Evolutionary conservation across 345 rosid species (phyloP), one percentile per base, ranked within the genome.

Genomic region (Carallia brachiata): DNA sequence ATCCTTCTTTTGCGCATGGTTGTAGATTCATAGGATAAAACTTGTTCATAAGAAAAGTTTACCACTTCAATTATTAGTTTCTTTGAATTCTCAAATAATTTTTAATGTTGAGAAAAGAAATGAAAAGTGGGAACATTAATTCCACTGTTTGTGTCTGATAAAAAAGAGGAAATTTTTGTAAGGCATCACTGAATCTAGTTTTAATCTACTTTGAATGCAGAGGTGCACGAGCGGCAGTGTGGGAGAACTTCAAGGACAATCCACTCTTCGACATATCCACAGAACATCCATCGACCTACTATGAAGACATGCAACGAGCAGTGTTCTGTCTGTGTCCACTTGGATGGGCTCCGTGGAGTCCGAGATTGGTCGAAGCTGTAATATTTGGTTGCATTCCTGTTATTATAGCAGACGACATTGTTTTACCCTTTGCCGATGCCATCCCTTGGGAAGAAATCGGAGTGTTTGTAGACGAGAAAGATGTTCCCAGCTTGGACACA

Each of bases 331-430:
- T 95, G 75, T 95, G 97, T 65, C 97, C 97, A 1, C 85, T 95
- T 36, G 97, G 99, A 0, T 95, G 97, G 99, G 97, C 97, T 0
- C 99, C 99, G 3, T 92, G 97, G 99, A 95, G 99, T 76, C 97
- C 99, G 0, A 86, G 97, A 80, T 80, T 95, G 40, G 99, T 95
- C 4, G 99, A 95, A 83, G 99, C 97, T 0, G 97, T 95, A 53
- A 97, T 95, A 48, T 95, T 95, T 69, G 99, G 99, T 6, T 95
- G 99, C 81, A 92, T 95, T 64, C 98, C 99, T 2, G 89, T 95
- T 61, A 95, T 95, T 70, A 90, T 95, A 80, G 99, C 96, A 0
- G 99, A 92, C 36, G 96, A 95, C 71, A 94, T 94, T 28, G 96
- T 94, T 58, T 75, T 94, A 52, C 98, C 96, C 44, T 91, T 94